A percentile compares a stretch with the other conserved stretches of the same genome.
Conservation (phyloP, 108 stramenopile species). For the Stephanodiscus minutulus region DNA sequence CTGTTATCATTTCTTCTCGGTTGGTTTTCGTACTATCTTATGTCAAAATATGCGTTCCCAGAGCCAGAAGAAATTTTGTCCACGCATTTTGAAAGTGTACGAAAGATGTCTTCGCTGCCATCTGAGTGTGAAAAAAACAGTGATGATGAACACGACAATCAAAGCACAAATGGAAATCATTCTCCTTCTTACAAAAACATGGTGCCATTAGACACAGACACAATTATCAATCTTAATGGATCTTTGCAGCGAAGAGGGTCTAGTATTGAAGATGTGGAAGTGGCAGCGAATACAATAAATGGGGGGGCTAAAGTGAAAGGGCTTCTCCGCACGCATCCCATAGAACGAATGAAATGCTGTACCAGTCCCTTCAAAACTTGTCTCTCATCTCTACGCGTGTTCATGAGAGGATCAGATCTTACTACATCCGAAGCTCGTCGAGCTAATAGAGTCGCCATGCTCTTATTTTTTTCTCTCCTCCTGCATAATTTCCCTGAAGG, state of each 20-base stretch:
- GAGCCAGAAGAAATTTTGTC: conserved; percentile 67
- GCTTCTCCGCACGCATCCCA: conserved; percentile 6
- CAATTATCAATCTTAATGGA: conserved; percentile 7
- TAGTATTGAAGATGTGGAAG: conserved; percentile 19
- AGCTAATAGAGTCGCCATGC: conserved; percentile 80
- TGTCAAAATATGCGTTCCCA: conserved; percentile 63
- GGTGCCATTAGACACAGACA: not conserved
- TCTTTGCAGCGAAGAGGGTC: conserved; percentile 29
- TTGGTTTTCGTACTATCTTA: conserved; percentile 32
- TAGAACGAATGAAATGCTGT: conserved; percentile 17
- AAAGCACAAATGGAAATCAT: conserved; percentile 1
- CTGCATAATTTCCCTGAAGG: conserved; percentile 89
- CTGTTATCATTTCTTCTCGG: conserved; percentile 43
- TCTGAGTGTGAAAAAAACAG: conserved; percentile 10
- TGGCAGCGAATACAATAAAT: conserved; percentile 10
- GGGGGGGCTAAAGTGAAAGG: conserved; percentile 24
- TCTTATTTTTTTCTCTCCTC: conserved; percentile 69
- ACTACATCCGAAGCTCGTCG: conserved; percentile 48
- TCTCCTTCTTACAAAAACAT: conserved; percentile 14
- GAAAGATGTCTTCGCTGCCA: not conserved
- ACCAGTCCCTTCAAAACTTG: conserved; percentile 11
- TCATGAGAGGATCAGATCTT: conserved; percentile 55
- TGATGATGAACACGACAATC: conserved; percentile 22
- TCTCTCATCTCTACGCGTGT: conserved; percentile 20
- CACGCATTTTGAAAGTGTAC: conserved; percentile 25